Evolutionary conservation across 805 yeast genomes (phyloP).

Genomic region (Allodekkera sacchari): DNA sequence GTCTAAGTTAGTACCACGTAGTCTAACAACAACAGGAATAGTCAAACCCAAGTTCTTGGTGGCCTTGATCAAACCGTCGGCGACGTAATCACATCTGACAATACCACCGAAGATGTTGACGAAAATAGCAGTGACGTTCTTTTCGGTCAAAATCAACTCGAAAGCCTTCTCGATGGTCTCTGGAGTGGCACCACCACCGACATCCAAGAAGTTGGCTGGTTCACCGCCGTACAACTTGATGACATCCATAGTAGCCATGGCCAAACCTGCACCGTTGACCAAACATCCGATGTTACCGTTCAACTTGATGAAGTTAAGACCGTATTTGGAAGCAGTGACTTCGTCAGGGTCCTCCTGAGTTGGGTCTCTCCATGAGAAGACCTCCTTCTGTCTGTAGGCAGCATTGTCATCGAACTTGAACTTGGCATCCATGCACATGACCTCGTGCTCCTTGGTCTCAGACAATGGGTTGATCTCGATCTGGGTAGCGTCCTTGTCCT

Average conservation of each 20-base stretch:
- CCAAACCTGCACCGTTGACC: conserved; percentile 99
- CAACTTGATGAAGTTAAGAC: conserved; percentile 92
- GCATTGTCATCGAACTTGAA: conserved; percentile 98
- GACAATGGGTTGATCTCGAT: conserved; percentile 97
- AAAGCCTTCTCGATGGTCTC: conserved; percentile 96
- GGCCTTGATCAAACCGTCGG: conserved; percentile 93
- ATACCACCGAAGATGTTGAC: conserved; percentile 99
- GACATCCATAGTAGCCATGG: conserved; percentile 99
- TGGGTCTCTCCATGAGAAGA: conserved; percentile 92
- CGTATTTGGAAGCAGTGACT: conserved; percentile 82
- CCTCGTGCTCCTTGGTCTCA: conserved; percentile 84
- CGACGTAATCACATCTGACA: conserved; percentile 98
- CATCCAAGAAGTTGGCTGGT: conserved; percentile 98
- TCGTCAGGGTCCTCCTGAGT: conserved; percentile 98
- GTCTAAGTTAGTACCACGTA: conserved; percentile 95
- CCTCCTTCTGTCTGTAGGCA: conserved; percentile 86
- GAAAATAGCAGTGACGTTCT: conserved; percentile 86
- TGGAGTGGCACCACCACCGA: conserved; percentile 99
- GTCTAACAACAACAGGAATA: conserved; percentile 94
- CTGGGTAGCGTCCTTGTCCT: conserved; percentile 92
- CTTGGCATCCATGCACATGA: conserved; percentile 98
- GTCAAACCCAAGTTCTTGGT: conserved; percentile 84
- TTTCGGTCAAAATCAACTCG: conserved; percentile 83
- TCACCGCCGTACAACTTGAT: conserved; percentile 96
- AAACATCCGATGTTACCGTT: conserved; percentile 98